Percentiles rank a stretch among this genome's conserved stretches.
Evolutionary conservation across 2,329 filamentous ascomycete species (phyloP).

Genomic region (Monilinia fructigena): DNA sequence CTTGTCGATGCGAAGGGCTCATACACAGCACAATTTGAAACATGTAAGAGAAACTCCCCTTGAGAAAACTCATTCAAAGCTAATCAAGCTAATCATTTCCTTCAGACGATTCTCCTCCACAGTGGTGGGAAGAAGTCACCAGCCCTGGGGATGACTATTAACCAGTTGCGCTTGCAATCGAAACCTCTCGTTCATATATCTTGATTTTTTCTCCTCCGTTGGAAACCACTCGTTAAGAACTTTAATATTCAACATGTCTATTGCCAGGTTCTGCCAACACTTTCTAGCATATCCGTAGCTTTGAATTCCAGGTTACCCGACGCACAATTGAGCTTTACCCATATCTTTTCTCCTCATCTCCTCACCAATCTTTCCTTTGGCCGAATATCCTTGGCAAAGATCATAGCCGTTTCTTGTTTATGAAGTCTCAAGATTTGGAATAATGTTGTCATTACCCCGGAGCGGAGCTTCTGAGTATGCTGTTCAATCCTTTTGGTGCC

Average conservation of each 20-base stretch:
- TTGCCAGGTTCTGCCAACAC: neutral
- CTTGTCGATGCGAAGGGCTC: conserved; percentile 58
- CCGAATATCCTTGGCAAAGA: neutral
- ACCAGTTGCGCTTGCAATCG: conserved; percentile 12
- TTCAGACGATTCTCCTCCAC: conserved; percentile 49
- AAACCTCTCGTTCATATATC: neutral
- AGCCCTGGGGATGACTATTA: conserved; percentile 55
- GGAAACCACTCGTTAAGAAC: neutral
- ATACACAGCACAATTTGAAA: conserved; percentile 65
- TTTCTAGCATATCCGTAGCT: neutral
- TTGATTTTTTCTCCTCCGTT: neutral
- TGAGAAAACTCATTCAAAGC: neutral
- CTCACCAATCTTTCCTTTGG: neutral
- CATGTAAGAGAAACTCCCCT: conserved; percentile 43
- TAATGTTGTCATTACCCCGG: neutral
- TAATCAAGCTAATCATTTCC: conserved; percentile 19
- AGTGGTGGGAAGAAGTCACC: conserved; percentile 49
- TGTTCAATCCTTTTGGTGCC: neutral
- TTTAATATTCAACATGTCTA: neutral
- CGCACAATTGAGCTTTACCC: neutral
- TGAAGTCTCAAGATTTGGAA: conserved; percentile 8
- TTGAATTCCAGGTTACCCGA: neutral
- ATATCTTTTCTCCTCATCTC: neutral
- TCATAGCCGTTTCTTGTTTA: no score
- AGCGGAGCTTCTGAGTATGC: neutral